These are phyloP conservation scores for Senna siamea DNA, from an alignment of 306 rosid genomes.

Conservation along the genomic window DNA sequence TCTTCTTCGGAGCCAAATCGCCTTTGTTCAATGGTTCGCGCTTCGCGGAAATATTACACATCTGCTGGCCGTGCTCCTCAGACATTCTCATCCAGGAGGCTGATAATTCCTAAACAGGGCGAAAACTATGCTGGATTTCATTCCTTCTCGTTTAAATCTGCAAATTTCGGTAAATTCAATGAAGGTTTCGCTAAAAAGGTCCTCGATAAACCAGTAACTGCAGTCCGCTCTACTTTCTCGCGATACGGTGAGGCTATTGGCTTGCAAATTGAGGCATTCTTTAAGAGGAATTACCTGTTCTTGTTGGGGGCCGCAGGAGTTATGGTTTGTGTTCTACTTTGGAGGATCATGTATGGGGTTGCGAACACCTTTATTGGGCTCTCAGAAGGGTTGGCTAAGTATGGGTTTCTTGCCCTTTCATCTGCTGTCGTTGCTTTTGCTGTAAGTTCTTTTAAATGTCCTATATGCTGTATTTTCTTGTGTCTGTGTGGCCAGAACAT, in stretches of 20 bases:
- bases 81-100: constrained; percentile 23
- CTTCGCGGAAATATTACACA: constrained; percentile 6
- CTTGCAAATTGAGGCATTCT: constrained; percentile 89
- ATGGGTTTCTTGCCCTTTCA: constrained; percentile 92
- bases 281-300: constrained; percentile 61
- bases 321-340: constrained; percentile 65
- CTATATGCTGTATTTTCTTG: constrained; percentile 4
- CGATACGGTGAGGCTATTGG: constrained; percentile 83
- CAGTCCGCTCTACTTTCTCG: constrained; percentile 55
- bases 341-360: constrained; percentile 82
- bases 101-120: neutral
- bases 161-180: constrained; percentile 39
- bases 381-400: constrained; percentile 96
- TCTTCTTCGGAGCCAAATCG: constrained; percentile 14
- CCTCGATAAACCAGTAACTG: constrained; percentile 61
- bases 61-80: neutral
- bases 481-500: neutral
- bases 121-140: constrained; percentile 39
- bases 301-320: constrained; percentile 70
- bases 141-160: constrained; percentile 54
- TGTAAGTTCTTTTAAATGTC: constrained; percentile 61
- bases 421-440: constrained; percentile 83
- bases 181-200: constrained; percentile 54
- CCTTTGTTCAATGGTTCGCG: neutral
- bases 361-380: constrained; percentile 72